A percentile compares a stretch with the other conserved stretches of the same genome.
Evolutionary conservation across 495 filamentous ascomycete species (phyloP).

Genomic region (Sabuloglossum arenarium): DNA sequence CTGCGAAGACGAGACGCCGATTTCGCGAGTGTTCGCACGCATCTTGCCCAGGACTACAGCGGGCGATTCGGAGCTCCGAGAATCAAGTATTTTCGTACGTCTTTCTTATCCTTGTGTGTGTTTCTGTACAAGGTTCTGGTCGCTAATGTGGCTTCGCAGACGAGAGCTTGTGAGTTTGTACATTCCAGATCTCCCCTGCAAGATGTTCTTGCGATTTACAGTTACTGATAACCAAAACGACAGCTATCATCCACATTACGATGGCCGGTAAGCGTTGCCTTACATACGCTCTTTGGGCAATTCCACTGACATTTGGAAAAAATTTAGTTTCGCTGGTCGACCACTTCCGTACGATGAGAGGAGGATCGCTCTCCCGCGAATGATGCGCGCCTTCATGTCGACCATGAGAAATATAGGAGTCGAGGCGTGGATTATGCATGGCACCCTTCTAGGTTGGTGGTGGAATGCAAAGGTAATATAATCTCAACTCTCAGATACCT

Average conservation of each 20-base stretch:
- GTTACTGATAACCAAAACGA: background rate
- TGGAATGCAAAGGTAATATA: conserved; percentile 57
- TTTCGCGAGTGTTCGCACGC: background rate
- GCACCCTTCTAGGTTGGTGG: conserved; percentile 77
- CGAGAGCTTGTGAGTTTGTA: conserved; percentile 1
- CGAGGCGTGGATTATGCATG: conserved; percentile 79
- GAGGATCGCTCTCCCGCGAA: conserved; percentile 37
- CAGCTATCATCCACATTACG: conserved; percentile 5
- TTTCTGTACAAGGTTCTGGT: background rate
- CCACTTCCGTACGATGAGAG: conserved; percentile 41
- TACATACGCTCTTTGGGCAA: background rate
- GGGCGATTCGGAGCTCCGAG: background rate
- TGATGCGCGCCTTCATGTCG: conserved; percentile 54
- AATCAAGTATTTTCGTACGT: conserved; percentile 3
- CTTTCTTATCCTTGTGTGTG: background rate
- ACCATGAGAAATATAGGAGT: conserved; percentile 39
- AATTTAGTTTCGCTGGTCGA: conserved; percentile 10
- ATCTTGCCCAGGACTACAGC: background rate
- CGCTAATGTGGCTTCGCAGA: background rate
- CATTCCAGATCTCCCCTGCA: background rate
- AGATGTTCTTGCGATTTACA: background rate
- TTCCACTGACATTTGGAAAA: background rate
- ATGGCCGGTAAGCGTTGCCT: background rate
- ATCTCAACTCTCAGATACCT: background rate
- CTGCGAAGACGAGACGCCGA: background rate